Conservation (phyloP, 2,329 filamentous ascomycete species). For the Huntiella decipiens region DNA sequence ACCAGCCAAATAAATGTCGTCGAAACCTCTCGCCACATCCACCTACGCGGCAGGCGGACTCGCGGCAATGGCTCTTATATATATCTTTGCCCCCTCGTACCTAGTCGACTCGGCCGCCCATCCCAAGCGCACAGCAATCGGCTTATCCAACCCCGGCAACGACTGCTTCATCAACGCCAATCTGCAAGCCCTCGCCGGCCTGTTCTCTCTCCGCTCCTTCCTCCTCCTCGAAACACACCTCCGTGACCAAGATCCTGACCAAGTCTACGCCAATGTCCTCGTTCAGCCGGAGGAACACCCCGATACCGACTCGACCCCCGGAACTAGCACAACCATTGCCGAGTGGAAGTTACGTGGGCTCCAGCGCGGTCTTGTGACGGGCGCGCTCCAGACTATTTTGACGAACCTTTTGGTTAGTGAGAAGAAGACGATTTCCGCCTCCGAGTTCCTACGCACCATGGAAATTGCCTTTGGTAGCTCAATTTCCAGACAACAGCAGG, state of each 20-base stretch:
- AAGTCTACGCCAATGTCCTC: slow-evolving; percentile 47
- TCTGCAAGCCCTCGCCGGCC: slow-evolving; percentile 75
- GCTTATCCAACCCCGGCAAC: slow-evolving; percentile 77
- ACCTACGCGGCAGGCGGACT: slow-evolving; percentile 92
- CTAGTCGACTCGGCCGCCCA: slow-evolving; percentile 62
- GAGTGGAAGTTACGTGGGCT: slow-evolving; percentile 47
- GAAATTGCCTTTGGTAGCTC: slow-evolving; percentile 75
- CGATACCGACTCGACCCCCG: neutral
- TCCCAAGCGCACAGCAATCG: slow-evolving; percentile 75
- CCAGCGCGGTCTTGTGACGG: slow-evolving; percentile 67
- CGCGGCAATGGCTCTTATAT: slow-evolving; percentile 84
- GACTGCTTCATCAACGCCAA: slow-evolving; percentile 96
- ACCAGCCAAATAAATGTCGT: too few species aligned
- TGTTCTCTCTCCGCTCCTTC: slow-evolving; percentile 77
- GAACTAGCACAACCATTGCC: slow-evolving; percentile 19
- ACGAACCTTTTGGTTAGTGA: slow-evolving; percentile 69
- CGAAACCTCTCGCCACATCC: slow-evolving; percentile 25
- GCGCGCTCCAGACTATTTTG: slow-evolving; percentile 77
- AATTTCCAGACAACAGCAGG: slow-evolving; percentile 88
- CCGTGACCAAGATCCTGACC: slow-evolving; percentile 56
- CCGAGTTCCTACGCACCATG: slow-evolving; percentile 63
- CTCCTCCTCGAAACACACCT: slow-evolving; percentile 82
- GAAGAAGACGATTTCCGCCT: slow-evolving; percentile 79
- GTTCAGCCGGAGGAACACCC: slow-evolving; percentile 25
- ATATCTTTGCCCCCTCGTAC: slow-evolving; percentile 95